Base-by-base conservation (phyloP, 202 grass and related monocot genomes). In the Setaria viridis region DNA sequence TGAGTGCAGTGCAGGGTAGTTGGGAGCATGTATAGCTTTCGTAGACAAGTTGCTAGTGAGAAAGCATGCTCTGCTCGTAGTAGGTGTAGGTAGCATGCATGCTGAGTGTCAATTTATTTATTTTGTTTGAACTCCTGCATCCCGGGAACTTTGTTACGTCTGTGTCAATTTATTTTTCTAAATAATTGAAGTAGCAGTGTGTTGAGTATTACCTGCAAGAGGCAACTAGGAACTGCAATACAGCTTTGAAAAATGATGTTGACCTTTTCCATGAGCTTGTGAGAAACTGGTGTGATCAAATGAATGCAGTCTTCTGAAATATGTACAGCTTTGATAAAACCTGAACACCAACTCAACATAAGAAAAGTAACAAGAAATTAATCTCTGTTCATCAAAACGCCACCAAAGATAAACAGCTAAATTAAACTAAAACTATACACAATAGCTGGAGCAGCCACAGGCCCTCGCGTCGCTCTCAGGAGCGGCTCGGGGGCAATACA, bases 311-410 rank as follows among this genome's bases (percentile, higher is more conserved):
- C 88, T 69, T 71, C 67, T 15, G 71, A 68, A 92, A 85, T 60
- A 68, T 97, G 80, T 69, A 97, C 16, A 19, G 82, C 85, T 82
- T 89, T 94, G 72, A 97, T 32, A 15, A 92, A 87, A 73, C 94
- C 91, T 97, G 81, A 87, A 67, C 85, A 84, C 33, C 47, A 82
- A 50, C 13, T 57, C 73, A 67, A 47, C 35, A 64, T 7, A 81
- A 55, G 0, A 39, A 39, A 39, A 39, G 37, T 79, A 78, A 13
- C 50, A 85, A 4, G 6, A 83, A 62, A 86, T 8, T 34, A 76
- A 57, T n/a, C 11, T 59, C 60, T 60, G 45, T 10, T 14, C 19
- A 70, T 51, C 12, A 60, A 77, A 53, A 88, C 20, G n/a, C 60
- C 73, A 21, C 43, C 9, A 71, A 67, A 15, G n/a, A 65, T 58